Conservation (phyloP, 2,329 filamentous ascomycete genomes). For the Claviceps sp. region DNA sequence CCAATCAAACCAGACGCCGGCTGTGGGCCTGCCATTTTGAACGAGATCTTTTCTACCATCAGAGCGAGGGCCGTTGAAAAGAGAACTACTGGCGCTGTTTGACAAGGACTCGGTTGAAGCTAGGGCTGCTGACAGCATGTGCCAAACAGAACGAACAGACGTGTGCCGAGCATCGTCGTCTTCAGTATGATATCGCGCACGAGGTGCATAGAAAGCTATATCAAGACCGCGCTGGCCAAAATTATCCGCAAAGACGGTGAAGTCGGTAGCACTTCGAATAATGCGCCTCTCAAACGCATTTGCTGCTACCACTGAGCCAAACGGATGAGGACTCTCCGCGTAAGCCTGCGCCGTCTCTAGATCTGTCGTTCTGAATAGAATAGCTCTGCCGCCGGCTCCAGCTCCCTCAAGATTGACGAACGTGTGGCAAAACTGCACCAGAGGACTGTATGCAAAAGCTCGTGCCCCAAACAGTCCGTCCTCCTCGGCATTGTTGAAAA, state of each 20-base stretch:
- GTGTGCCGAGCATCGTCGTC: slow-evolving; percentile 78
- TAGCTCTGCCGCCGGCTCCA: slow-evolving; percentile 77
- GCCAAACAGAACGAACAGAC: slow-evolving; percentile 62
- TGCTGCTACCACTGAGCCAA: slow-evolving; percentile 66
- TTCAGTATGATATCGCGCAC: slow-evolving; percentile 79
- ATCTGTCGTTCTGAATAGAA: slow-evolving; percentile 79
- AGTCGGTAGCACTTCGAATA: slow-evolving; percentile 81
- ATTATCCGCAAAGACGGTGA: slow-evolving; percentile 63
- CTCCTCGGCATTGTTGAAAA: slow-evolving; percentile 94
- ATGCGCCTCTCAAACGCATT: slow-evolving; percentile 73
- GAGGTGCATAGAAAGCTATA: slow-evolving; percentile 78
- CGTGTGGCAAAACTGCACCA: slow-evolving; percentile 67
- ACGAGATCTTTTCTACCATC: slow-evolving; percentile 47
- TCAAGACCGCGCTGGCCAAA: slow-evolving; percentile 80
- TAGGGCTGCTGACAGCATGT: slow-evolving; percentile 82
- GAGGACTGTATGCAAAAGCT: slow-evolving; percentile 70
- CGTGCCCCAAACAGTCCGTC: slow-evolving; percentile 80
- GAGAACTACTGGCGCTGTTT: slow-evolving; percentile 44
- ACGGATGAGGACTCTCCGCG: slow-evolving; percentile 56
- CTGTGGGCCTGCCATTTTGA: slow-evolving; percentile 50
- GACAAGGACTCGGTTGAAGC: slow-evolving; percentile 61
- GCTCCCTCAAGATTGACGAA: slow-evolving; percentile 94
- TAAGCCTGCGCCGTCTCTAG: slow-evolving; percentile 75
- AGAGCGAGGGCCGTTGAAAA: slow-evolving; percentile 47
- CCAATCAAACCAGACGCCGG: slow-evolving; percentile 87